Conservation (phyloP, 352 stramenopile genomes). For the Phytophthora hibernalis region DNA sequence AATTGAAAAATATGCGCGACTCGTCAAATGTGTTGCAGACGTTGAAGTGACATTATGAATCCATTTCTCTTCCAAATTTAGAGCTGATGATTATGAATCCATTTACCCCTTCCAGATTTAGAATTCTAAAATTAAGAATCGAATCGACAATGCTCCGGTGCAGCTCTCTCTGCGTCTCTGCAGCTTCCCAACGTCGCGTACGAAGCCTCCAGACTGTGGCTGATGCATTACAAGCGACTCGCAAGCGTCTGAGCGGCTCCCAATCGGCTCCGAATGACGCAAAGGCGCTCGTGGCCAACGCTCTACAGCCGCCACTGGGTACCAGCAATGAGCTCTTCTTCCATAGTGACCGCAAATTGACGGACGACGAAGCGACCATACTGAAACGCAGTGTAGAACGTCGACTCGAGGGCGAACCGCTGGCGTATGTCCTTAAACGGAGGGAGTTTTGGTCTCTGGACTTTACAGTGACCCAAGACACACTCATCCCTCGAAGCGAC, state of each 20-base stretch:
- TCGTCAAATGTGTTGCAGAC: constrained; percentile 12
- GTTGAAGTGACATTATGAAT: background rate
- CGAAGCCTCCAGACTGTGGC: constrained; percentile 27
- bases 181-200: constrained; percentile 6
- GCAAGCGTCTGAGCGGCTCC: constrained; percentile 31
- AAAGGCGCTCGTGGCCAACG: constrained; percentile 64
- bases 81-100: background rate
- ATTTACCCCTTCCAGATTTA: background rate
- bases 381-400: constrained; percentile 36
- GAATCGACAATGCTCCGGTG: background rate
- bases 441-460: constrained; percentile 86
- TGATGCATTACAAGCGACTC: constrained; percentile 31
- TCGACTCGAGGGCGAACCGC: constrained; percentile 55
- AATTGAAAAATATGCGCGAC: constrained; percentile 1
- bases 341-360: constrained; percentile 54
- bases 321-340: constrained; percentile 69
- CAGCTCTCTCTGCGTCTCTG: background rate
- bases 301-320: constrained; percentile 45
- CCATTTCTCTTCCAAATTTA: background rate
- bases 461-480: constrained; percentile 60
- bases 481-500: constrained; percentile 83
- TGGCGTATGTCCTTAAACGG: constrained; percentile 70
- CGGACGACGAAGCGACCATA: constrained; percentile 34
- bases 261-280: constrained; percentile 43
- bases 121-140: background rate